phyloP scores from a whole-genome alignment of 495 filamentous ascomycete species.

The Cetradonia linearis region DNA sequence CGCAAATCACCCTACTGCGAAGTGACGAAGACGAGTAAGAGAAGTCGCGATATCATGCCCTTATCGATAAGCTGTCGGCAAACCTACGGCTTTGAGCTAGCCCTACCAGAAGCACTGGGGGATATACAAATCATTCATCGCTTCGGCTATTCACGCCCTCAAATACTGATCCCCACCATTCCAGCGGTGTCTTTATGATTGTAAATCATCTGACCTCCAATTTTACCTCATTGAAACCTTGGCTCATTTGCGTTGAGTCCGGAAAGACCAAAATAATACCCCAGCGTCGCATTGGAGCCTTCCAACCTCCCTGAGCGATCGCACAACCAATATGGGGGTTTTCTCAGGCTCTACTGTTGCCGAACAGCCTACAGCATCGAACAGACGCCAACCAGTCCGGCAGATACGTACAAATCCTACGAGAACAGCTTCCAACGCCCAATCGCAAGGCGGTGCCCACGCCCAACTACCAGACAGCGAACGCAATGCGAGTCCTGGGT shows the following conservation, averaged over 20 bases:
- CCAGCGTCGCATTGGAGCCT: constrained; percentile 7
- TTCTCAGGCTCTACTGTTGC: constrained; percentile 18
- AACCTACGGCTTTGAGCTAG: constrained; percentile 12
- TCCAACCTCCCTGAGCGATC: constrained; percentile 11
- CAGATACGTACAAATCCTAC: constrained; percentile 53
- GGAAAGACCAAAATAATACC: not conserved
- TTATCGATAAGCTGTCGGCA: constrained; percentile 11
- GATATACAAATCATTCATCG: constrained; percentile 6
- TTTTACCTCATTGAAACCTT: not conserved
- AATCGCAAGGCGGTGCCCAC: constrained; percentile 28
- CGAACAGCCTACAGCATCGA: constrained; percentile 25
- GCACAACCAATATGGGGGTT: constrained; percentile 18
- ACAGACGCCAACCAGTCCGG: constrained; percentile 45
- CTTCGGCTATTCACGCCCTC: not conserved
- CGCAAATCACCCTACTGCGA: too few species aligned
- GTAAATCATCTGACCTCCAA: not conserved
- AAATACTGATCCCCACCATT: not conserved
- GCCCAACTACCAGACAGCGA: constrained; percentile 26
- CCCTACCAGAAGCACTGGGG: constrained; percentile 3
- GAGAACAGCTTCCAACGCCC: constrained; percentile 46
- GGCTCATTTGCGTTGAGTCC: not conserved
- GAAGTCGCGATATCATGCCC: not conserved
- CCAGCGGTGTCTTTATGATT: not conserved
- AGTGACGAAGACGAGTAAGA: too few species aligned
- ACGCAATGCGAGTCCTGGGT: constrained; percentile 37